phyloP scores from a whole-genome alignment of 192 early-diverging fungal genomes.

The Bifiguratus adelaidae region DNA sequence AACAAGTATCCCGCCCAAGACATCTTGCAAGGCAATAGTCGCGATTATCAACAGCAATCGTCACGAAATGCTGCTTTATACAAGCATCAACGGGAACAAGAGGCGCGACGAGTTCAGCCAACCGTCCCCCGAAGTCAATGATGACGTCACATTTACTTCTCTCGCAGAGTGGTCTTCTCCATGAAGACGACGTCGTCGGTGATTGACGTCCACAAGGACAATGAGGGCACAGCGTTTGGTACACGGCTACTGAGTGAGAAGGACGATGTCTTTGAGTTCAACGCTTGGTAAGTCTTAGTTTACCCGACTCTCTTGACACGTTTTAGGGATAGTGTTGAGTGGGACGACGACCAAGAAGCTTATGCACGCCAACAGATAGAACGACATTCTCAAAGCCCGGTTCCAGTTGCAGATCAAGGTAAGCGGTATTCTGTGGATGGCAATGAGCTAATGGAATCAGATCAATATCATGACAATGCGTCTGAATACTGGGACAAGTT shows the following conservation, averaged over 20 bases:
- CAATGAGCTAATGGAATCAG: slow-evolving; percentile 3
- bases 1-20: too few species aligned
- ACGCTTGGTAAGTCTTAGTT: slow-evolving; percentile 70
- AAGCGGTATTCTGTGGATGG: neutral
- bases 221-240: slow-evolving; percentile 46
- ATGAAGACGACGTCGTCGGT: slow-evolving; percentile 18
- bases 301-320: neutral
- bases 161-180: too few species aligned
- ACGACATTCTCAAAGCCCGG: slow-evolving; percentile 58
- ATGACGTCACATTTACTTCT: too few species aligned
- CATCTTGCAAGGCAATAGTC: too few species aligned
- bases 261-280: slow-evolving; percentile 74
- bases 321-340: slow-evolving; percentile 87
- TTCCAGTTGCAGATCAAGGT: slow-evolving; percentile 51
- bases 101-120: too few species aligned
- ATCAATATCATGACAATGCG: slow-evolving; percentile 32
- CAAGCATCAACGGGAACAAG: too few species aligned
- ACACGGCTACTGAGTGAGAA: slow-evolving; percentile 62
- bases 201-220: slow-evolving; percentile 11
- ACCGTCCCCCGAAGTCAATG: too few species aligned
- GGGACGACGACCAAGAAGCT: slow-evolving; percentile 72
- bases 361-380: slow-evolving; percentile 67
- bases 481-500: slow-evolving; percentile 69
- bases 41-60: too few species aligned
- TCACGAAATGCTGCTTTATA: too few species aligned